These are phyloP conservation scores for Cyclocybe aegerita DNA, from an alignment of 768 basidiomycete genomes.

Conservation along the genomic window DNA sequence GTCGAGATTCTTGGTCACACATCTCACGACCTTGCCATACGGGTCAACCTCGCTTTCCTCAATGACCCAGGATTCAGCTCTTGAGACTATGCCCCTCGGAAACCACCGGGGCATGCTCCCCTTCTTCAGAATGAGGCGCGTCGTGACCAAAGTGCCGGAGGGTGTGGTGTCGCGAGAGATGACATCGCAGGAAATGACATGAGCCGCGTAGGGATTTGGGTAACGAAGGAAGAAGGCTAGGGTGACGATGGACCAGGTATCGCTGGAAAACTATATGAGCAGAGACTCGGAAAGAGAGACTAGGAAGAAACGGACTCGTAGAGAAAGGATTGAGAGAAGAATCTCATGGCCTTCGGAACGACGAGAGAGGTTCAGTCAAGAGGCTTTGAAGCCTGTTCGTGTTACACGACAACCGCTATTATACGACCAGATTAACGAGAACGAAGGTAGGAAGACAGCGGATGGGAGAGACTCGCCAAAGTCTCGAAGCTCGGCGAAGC, in stretches of 20 bases:
- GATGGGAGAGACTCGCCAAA: background rate
- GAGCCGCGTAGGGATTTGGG: slow-evolving; percentile 92
- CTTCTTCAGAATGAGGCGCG: slow-evolving; percentile 88
- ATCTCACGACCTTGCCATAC: slow-evolving; percentile 70
- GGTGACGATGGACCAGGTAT: slow-evolving; percentile 91
- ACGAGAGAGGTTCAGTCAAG: slow-evolving; percentile 18
- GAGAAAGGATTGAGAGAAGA: slow-evolving; percentile 53
- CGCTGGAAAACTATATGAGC: slow-evolving; percentile 44
- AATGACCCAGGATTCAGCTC: slow-evolving; percentile 91
- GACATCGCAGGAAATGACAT: slow-evolving; percentile 95
- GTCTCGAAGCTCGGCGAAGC: background rate
- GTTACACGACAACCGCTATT: slow-evolving; percentile 1
- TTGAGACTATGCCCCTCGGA: slow-evolving; percentile 74
- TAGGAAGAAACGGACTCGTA: slow-evolving; percentile 48
- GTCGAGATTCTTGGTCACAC: slow-evolving; percentile 86
- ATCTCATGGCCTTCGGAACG: slow-evolving; percentile 45
- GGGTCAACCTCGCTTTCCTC: slow-evolving; percentile 96
- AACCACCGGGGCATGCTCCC: slow-evolving; percentile 94
- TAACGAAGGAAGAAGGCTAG: slow-evolving; percentile 94
- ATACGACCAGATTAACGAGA: background rate
- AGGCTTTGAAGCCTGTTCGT: slow-evolving; percentile 15
- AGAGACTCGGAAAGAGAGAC: background rate
- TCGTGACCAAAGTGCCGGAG: slow-evolving; percentile 77
- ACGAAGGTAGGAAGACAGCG: background rate
- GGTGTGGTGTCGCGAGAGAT: slow-evolving; percentile 78